phyloP scores from a whole-genome alignment of 805 yeast genomes.

The Hemisphaericaspora nanyangensis region DNA sequence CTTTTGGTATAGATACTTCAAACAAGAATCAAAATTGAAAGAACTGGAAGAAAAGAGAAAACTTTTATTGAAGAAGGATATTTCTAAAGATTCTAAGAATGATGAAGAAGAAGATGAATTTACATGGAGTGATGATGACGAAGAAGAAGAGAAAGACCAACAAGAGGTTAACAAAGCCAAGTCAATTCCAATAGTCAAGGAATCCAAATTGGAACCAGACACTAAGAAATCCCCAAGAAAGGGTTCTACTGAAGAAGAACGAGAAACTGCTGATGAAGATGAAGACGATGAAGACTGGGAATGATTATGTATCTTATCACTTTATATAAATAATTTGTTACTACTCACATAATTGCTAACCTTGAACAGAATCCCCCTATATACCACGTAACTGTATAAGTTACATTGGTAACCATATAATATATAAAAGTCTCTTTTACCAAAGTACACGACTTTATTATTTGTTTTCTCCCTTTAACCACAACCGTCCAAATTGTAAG shows the following conservation, averaged over 20 bases:
- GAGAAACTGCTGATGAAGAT: constrained; percentile 2
- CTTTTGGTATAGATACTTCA: constrained; percentile 77
- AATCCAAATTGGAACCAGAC: too few species aligned
- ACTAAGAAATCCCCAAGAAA: background rate
- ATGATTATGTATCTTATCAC: constrained; percentile 15
- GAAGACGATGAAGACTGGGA: constrained; percentile 64
- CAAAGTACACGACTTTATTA: too few species aligned
- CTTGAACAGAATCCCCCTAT: too few species aligned
- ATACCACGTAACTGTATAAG: too few species aligned
- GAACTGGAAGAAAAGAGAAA: constrained; percentile 65
- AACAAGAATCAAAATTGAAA: constrained; percentile 47
- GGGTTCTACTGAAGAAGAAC: constrained; percentile 1
- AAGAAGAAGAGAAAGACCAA: constrained; percentile 25
- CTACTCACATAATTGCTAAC: background rate
- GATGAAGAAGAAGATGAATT: constrained; percentile 50
- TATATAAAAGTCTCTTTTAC: too few species aligned
- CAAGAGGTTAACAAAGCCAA: constrained; percentile 32
- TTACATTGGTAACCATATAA: too few species aligned
- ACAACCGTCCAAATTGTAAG: too few species aligned
- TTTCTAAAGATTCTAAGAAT: constrained; percentile 10
- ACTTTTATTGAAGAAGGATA: constrained; percentile 45
- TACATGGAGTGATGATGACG: constrained; percentile 51
- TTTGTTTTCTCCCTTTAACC: too few species aligned
- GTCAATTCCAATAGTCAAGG: constrained; percentile 22
- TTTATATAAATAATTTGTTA: too few species aligned